Percentiles rank a stretch among this genome's conserved stretches.
Conservation (phyloP, 495 filamentous ascomycete genomes). For the Staphylotrichum longicolle region DNA sequence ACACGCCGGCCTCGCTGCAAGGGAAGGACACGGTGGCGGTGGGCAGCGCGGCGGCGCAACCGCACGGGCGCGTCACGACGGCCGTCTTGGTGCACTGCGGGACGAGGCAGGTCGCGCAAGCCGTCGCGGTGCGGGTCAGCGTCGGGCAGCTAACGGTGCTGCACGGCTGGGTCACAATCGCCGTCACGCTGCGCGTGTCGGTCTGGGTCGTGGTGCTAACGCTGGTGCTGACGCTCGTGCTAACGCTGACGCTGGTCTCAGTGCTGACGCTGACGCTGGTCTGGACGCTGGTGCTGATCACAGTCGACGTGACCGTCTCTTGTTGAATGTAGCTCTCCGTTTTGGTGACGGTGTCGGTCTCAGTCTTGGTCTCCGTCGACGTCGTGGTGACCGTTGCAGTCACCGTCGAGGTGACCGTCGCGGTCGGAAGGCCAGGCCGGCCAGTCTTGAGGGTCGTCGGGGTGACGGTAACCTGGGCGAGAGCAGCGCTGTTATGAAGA, state of each 20-base stretch:
- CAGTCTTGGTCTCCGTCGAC: constrained; percentile 11
- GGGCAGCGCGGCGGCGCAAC: constrained; percentile 29
- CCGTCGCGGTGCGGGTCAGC: constrained; percentile 26
- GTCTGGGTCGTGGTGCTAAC: neutral
- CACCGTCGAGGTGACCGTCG: constrained; percentile 9
- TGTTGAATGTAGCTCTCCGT: constrained; percentile 24
- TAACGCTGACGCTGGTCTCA: constrained; percentile 12
- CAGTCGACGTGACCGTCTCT: constrained; percentile 11
- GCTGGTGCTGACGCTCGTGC: no score
- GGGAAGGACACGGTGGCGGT: constrained; percentile 29
- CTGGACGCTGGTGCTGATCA: constrained; percentile 8
- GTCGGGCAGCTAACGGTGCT: constrained; percentile 17
- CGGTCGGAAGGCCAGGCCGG: neutral
- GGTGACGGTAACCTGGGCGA: constrained; percentile 31
- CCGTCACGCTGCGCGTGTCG: constrained; percentile 5
- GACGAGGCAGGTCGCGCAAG: constrained; percentile 31
- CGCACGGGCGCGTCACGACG: constrained; percentile 27
- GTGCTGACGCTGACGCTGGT: constrained; percentile 16
- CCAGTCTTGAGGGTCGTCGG: constrained; percentile 27
- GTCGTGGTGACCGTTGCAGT: constrained; percentile 20
- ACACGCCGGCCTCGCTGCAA: constrained; percentile 24
- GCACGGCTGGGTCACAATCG: constrained; percentile 19
- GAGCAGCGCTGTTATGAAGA: constrained; percentile 17
- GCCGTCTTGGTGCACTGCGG: constrained; percentile 33
- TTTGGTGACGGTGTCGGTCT: constrained; percentile 7